Evolutionary conservation across 2,329 filamentous ascomycete species (phyloP).

Genomic region (Microcera coccophila): DNA sequence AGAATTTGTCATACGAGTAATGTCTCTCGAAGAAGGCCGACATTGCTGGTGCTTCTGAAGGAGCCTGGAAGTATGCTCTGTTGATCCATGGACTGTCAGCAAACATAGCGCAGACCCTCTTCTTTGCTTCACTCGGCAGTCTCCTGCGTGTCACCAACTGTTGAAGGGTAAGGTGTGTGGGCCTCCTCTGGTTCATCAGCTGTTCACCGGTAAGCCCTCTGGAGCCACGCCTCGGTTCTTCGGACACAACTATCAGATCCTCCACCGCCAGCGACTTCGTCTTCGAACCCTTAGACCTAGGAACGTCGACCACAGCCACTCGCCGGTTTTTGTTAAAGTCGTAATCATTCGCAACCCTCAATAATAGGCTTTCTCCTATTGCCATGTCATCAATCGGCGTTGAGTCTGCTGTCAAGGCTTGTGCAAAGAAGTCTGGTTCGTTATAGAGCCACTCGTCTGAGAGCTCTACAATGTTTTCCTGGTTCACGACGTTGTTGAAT

Average conservation of each 20-base stretch:
- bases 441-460: neutral
- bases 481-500: neutral
- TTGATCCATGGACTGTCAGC: neutral
- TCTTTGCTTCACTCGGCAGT: neutral
- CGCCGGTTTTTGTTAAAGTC: neutral
- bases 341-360: neutral
- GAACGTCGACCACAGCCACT: neutral
- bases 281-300: neutral
- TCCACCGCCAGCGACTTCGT: neutral
- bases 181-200: too few species aligned
- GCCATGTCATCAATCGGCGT: neutral
- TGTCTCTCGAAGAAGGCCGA: neutral
- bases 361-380: neutral
- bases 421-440: neutral
- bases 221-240: too few species aligned
- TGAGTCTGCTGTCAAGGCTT: neutral
- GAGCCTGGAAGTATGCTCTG: neutral
- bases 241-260: neutral
- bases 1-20: neutral
- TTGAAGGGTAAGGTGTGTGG: neutral
- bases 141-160: neutral
- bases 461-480: neutral
- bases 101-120: neutral
- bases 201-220: too few species aligned
- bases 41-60: neutral